phyloP scores from a whole-genome alignment of 306 rosid genomes.

The Malus domestica region DNA sequence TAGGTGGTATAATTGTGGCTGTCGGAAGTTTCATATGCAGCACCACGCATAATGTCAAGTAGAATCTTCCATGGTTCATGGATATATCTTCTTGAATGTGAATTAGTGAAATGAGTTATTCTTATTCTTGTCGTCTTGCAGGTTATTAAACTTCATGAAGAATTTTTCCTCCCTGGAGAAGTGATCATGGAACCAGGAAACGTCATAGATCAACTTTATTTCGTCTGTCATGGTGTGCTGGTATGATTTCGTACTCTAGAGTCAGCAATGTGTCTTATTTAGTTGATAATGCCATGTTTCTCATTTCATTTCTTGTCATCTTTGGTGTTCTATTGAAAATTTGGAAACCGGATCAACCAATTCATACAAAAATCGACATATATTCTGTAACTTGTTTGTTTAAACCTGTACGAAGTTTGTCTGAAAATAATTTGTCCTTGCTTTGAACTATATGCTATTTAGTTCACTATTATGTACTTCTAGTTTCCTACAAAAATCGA shows the following conservation, averaged over 20 bases:
- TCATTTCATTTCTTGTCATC: not conserved
- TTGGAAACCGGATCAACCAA: not conserved
- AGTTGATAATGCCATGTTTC: not conserved
- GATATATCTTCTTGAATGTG: not conserved
- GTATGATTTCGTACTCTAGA: constrained; percentile 37
- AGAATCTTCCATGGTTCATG: not conserved
- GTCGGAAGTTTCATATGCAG: not conserved
- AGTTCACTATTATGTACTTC: not conserved
- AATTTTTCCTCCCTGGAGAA: constrained; percentile 95
- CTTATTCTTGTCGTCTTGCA: constrained; percentile 25
- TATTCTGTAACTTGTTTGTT: not conserved
- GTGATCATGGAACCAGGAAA: constrained; percentile 83
- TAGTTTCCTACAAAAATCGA: not conserved
- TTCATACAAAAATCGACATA: not conserved
- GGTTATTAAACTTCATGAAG: constrained; percentile 86
- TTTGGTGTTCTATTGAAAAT: not conserved
- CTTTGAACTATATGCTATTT: not conserved
- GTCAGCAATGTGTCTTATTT: not conserved
- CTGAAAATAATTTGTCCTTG: not conserved
- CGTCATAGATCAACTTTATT: constrained; percentile 88
- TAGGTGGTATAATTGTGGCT: not conserved
- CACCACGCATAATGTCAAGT: not conserved
- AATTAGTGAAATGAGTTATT: constrained; percentile 12
- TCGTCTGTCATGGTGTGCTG: constrained; percentile 82
- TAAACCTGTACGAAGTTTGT: not conserved